Evolutionary conservation across 257 asterid genomes (phyloP).

Genomic region (Nemophila menziesii): DNA sequence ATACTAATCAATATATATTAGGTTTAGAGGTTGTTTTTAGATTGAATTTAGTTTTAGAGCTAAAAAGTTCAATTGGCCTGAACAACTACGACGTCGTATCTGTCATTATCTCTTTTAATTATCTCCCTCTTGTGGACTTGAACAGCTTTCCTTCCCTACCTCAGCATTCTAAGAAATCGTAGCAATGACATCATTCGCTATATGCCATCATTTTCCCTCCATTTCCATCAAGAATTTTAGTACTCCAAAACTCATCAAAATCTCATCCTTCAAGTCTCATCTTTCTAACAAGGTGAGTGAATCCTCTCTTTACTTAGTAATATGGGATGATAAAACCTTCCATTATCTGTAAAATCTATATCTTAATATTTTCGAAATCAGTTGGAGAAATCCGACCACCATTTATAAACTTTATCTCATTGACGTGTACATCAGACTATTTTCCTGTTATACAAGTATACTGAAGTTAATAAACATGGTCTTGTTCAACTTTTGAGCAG

Average conservation of each 20-base stretch:
- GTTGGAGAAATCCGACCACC: neutral
- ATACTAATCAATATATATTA: no score
- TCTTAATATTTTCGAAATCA: neutral
- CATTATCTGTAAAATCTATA: no score
- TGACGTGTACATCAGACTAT: no score
- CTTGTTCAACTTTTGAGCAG: conserved; percentile 17
- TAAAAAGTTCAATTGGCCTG: neutral
- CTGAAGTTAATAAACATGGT: no score
- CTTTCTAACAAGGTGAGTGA: conserved; percentile 35
- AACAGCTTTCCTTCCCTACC: neutral
- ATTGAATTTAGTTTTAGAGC: no score
- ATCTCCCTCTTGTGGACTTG: neutral
- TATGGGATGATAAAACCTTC: no score
- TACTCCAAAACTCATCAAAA: conserved; percentile 1
- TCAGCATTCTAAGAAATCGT: neutral
- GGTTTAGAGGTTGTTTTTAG: no score
- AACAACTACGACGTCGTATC: neutral
- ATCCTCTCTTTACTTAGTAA: neutral
- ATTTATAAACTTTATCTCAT: no score
- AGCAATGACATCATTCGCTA: neutral
- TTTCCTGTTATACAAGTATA: no score
- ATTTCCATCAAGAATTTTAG: neutral
- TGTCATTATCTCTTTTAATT: no score
- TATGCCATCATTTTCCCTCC: neutral
- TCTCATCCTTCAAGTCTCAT: conserved; percentile 28